These are phyloP conservation scores for Mycosphaerella sp. DNA, from an alignment of 2,329 filamentous ascomycete genomes.

Conservation along the genomic window DNA sequence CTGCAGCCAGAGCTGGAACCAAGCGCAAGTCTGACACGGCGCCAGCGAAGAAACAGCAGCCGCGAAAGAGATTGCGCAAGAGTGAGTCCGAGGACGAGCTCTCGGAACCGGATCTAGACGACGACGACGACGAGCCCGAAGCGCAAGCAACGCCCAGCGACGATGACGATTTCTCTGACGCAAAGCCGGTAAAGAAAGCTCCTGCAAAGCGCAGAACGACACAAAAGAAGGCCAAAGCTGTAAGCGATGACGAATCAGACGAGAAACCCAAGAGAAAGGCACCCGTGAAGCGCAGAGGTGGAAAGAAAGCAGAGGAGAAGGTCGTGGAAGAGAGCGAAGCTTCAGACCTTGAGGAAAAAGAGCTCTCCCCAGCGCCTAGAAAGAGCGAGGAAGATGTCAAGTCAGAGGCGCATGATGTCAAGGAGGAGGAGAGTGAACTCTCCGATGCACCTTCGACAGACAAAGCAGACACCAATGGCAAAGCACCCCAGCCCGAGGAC, in stretches of 20 bases:
- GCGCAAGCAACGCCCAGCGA: conserved; percentile 7
- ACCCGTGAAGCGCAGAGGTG: conserved; percentile 9
- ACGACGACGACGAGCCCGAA: conserved; percentile 7
- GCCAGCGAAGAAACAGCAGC: conserved; percentile 16
- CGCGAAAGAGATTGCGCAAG: conserved; percentile 23
- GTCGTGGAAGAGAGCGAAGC: conserved; percentile 12
- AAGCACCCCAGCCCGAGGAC: conserved; percentile 16
- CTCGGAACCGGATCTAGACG: conserved; percentile 1
- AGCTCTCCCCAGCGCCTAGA: background rate
- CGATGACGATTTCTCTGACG: conserved; percentile 8
- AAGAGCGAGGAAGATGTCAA: conserved; percentile 10
- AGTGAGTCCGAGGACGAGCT: conserved; percentile 16
- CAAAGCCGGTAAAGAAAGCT: conserved; percentile 2
- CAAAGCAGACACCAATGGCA: conserved; percentile 4
- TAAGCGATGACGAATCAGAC: background rate
- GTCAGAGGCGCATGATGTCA: conserved; percentile 6
- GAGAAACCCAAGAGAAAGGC: conserved; percentile 9
- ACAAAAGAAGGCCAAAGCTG: conserved; percentile 10
- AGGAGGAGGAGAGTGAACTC: conserved; percentile 18
- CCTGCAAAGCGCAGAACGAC: conserved; percentile 10
- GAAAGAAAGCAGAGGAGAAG: conserved; percentile 10
- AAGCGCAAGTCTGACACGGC: conserved; percentile 31
- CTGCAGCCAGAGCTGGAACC: conserved; percentile 21
- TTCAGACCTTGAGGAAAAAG: conserved; percentile 5
- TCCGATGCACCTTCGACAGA: conserved; percentile 19